A percentile compares a stretch with the other conserved stretches of the same genome.
Evolutionary conservation across 208 protist genomes (phyloP).

Genomic region (Crithidia mellificae): DNA sequence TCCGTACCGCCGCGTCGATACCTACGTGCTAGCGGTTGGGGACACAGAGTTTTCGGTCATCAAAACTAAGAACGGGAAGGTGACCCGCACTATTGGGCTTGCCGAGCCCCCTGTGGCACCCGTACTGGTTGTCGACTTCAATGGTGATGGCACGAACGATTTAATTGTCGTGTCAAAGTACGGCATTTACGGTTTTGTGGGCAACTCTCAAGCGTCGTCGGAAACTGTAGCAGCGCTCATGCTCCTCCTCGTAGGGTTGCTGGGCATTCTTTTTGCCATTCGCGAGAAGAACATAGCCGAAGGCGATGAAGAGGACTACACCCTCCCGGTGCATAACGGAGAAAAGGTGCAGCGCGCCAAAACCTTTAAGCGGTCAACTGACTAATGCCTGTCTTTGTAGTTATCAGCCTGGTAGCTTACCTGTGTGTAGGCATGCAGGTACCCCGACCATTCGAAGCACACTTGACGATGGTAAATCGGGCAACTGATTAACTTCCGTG

Average conservation of each 20-base stretch:
- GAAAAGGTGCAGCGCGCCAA: slow-evolving; percentile 29
- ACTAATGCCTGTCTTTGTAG: slow-evolving; percentile 18
- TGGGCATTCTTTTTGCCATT: slow-evolving; percentile 72
- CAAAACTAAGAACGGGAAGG: slow-evolving; percentile 60
- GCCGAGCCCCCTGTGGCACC: slow-evolving; percentile 62
- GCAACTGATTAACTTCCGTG: too few species aligned
- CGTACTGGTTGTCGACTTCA: slow-evolving; percentile 83
- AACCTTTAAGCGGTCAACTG: slow-evolving; percentile 42
- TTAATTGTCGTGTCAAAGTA: slow-evolving; percentile 73
- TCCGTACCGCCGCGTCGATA: slow-evolving; percentile 59
- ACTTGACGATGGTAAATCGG: too few species aligned
- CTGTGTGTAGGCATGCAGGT: too few species aligned
- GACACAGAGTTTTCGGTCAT: slow-evolving; percentile 62
- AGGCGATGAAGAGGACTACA: slow-evolving; percentile 35
- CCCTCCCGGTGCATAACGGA: slow-evolving; percentile 31
- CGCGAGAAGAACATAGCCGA: slow-evolving; percentile 35
- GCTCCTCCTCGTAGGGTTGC: slow-evolving; percentile 69
- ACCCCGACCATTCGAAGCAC: too few species aligned
- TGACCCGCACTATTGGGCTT: slow-evolving; percentile 62
- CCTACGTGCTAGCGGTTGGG: slow-evolving; percentile 85
- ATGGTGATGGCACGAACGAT: slow-evolving; percentile 87
- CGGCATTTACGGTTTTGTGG: slow-evolving; percentile 75
- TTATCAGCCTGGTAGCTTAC: too few species aligned
- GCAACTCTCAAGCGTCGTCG: slow-evolving; percentile 62
- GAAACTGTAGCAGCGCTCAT: slow-evolving; percentile 69